phyloP scores from a whole-genome alignment of 2,329 filamentous ascomycete genomes.

The Colletotrichum coccodes region DNA sequence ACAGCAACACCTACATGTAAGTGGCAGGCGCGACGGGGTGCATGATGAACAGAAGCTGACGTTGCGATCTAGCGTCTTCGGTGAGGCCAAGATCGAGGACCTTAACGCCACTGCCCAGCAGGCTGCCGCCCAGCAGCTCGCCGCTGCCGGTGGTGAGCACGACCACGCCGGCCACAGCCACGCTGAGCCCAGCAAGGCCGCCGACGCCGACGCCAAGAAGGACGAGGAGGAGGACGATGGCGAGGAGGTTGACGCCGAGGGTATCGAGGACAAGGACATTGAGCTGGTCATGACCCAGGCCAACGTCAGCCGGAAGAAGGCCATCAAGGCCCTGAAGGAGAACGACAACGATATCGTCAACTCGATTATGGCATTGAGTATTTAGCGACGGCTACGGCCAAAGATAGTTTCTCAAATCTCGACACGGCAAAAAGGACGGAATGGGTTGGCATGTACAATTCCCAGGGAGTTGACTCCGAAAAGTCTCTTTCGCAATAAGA shows the following conservation, averaged over 20 bases:
- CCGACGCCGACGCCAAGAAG: slow-evolving; percentile 74
- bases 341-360: slow-evolving; percentile 99
- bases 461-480: slow-evolving; percentile 32
- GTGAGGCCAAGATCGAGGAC: slow-evolving; percentile 99
- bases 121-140: slow-evolving; percentile 94
- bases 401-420: slow-evolving; percentile 26
- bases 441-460: slow-evolving; percentile 39
- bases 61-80: slow-evolving; percentile 78
- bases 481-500: slow-evolving; percentile 31
- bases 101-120: slow-evolving; percentile 98
- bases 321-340: slow-evolving; percentile 97
- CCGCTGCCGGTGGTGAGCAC: slow-evolving; percentile 71
- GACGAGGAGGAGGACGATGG: slow-evolving; percentile 90
- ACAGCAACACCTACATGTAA: slow-evolving; percentile 99
- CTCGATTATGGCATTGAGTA: slow-evolving; percentile 98
- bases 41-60: not conserved
- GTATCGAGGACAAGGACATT: slow-evolving; percentile 98
- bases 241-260: slow-evolving; percentile 94
- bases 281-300: slow-evolving; percentile 99
- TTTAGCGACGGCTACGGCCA: slow-evolving; percentile 58
- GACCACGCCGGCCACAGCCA: slow-evolving; percentile 80
- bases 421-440: slow-evolving; percentile 35
- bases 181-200: slow-evolving; percentile 73
- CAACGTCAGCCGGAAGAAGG: slow-evolving; percentile 96
- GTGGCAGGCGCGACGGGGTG: slow-evolving; percentile 47